These are phyloP conservation scores for Nectriaceae sp. DNA, from an alignment of 2,329 filamentous ascomycete species.

Conservation along the genomic window DNA sequence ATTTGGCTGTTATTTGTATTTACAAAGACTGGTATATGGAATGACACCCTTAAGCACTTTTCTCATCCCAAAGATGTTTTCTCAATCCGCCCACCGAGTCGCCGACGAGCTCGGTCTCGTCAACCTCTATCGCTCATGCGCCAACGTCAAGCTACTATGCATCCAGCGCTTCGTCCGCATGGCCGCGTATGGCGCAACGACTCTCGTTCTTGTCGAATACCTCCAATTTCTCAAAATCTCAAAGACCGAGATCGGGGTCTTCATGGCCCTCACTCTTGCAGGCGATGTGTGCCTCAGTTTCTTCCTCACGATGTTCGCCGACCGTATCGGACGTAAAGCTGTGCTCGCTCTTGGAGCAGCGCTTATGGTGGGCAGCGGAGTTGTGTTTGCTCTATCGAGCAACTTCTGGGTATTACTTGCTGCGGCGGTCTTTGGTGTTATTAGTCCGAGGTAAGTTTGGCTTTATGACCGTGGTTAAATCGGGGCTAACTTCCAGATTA, in stretches of 20 bases:
- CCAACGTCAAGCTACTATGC: conserved; percentile 52
- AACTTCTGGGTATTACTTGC: conserved; percentile 60
- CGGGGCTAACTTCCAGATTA: conserved; percentile 21
- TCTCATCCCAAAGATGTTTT: not conserved
- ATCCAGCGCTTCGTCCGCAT: conserved; percentile 61
- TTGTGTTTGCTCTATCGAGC: conserved; percentile 52
- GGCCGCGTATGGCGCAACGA: conserved; percentile 62
- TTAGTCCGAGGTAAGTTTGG: conserved; percentile 51
- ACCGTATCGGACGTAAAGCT: conserved; percentile 54
- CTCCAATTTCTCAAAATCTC: conserved; percentile 52
- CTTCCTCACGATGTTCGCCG: conserved; percentile 59
- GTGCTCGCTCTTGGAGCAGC: conserved; percentile 56
- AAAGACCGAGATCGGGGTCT: conserved; percentile 57
- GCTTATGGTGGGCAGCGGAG: conserved; percentile 57
- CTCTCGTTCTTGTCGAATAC: conserved; percentile 58
- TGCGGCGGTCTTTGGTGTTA: conserved; percentile 62
- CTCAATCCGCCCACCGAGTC: not conserved
- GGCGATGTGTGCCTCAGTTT: conserved; percentile 63
- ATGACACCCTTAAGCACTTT: too few relatives aligned
- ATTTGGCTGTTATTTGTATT: too few relatives aligned
- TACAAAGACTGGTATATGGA: too few relatives aligned
- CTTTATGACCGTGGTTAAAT: not conserved
- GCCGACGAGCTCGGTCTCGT: conserved; percentile 29
- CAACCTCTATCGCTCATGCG: conserved; percentile 22
- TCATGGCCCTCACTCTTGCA: conserved; percentile 65